Evolutionary conservation across 805 yeast genomes (phyloP), one percentile per base, ranked within the genome.

Genomic region (Suhomyces sp.): DNA sequence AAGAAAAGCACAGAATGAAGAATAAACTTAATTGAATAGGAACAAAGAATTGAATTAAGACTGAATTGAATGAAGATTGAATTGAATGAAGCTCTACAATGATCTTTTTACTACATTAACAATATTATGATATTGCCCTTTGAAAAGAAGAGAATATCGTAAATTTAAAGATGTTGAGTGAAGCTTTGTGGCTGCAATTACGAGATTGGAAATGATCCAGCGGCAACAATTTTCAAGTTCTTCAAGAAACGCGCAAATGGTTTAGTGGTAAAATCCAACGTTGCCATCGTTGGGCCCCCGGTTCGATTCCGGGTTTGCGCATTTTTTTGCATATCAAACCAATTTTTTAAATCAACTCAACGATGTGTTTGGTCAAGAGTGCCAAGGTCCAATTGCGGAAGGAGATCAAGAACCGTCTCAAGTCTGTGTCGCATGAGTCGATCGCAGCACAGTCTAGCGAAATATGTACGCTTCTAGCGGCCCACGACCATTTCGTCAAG

Each of bases 401-500:
- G n/a, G 54, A 57, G 3, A 51, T 72, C 10, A 71, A 71, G 49
- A 26, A 44, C 2, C 54, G 54, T 5, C 57, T 73, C 7, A 47
- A 36, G 4, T 19, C 42, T 12, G 48, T 72, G 6, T 36, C 62
- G 0, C 53, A 49, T 8, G 56, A 57, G 3, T 50, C 61, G 1
- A 45, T 72, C 15, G 23, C 31, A 0, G 4, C 23, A 3, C 78
- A 74, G 54, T 72, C 78, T 1, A 33, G 23, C 1, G 36, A 50
- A 10, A 65, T 74, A 4, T 54, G 55, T 8, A 46, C 57, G 0
- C 52, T 56, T 10, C 42, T 76, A n/a, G 19, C 55, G 22, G 38
- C 55, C 2, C 50, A 60, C 33, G 70, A 73, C 0, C 71, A 66
- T 42, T 85, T 84, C 59, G 57, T 65, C 49, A 49, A 57, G 0